Evolutionary conservation across 495 filamentous ascomycete genomes (phyloP).

Genomic region (Apodospora peruviana): DNA sequence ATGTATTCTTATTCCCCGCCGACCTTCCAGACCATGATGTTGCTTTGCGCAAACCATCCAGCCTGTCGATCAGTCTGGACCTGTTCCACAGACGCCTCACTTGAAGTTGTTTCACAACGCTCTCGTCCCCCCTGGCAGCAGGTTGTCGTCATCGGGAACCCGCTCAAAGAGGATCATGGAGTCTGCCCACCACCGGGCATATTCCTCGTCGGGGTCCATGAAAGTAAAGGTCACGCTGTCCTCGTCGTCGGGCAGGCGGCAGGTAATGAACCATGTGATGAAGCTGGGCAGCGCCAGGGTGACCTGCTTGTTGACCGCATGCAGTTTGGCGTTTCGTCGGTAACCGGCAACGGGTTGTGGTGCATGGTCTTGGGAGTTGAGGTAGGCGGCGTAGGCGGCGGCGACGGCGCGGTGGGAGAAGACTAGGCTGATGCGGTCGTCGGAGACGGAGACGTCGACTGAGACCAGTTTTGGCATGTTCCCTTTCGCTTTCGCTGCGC

Average conservation of each 20-base stretch:
- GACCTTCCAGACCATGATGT: too few relatives aligned
- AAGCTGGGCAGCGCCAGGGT: conserved; percentile 20
- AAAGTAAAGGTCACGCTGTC: conserved; percentile 27
- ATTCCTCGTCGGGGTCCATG: conserved; percentile 11
- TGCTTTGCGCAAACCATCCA: conserved; percentile 17
- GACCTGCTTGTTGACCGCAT: conserved; percentile 19
- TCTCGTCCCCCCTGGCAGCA: not conserved
- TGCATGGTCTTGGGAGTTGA: conserved; percentile 17
- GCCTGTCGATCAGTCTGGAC: conserved; percentile 10
- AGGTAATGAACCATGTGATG: conserved; percentile 32
- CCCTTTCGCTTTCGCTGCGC: not conserved
- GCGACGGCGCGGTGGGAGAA: conserved; percentile 28
- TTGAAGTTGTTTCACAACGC: conserved; percentile 18
- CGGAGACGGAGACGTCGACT: conserved; percentile 25
- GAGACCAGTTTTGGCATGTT: conserved; percentile 24
- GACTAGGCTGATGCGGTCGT: conserved; percentile 22
- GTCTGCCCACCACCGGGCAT: conserved; percentile 20
- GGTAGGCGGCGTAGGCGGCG: conserved; percentile 22
- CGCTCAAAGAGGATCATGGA: conserved; percentile 22
- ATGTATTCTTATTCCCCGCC: too few relatives aligned
- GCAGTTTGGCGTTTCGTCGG: conserved; percentile 14
- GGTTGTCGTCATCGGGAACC: conserved; percentile 2
- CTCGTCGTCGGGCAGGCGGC: conserved; percentile 30
- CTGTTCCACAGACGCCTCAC: conserved; percentile 26
- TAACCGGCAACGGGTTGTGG: conserved; percentile 15